Conservation (phyloP, 306 rosid species). For the Prosopis cineraria region DNA sequence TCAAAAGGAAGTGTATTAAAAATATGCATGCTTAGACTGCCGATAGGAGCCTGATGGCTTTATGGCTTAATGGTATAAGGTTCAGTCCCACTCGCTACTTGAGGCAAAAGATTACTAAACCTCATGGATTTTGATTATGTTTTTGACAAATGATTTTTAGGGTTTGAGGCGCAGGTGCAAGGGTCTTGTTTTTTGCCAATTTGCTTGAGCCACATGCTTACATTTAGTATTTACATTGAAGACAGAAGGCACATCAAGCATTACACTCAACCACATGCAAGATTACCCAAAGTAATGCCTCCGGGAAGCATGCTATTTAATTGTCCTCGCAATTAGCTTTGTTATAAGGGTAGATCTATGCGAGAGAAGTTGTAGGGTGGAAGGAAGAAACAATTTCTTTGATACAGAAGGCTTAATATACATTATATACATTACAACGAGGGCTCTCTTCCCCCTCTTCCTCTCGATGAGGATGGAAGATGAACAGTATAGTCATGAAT, state of each 20-base stretch:
- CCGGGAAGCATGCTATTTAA: background rate
- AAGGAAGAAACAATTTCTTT: constrained; percentile 27
- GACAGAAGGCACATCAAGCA: background rate
- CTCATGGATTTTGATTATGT: too few species aligned
- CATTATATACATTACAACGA: constrained; percentile 22
- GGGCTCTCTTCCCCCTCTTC: background rate
- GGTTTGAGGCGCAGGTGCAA: too few species aligned
- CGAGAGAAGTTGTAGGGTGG: background rate
- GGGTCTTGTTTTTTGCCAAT: background rate
- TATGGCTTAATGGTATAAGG: too few species aligned
- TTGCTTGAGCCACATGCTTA: background rate
- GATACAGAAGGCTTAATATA: constrained; percentile 27
- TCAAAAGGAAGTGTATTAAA: too few species aligned
- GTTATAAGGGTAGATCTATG: constrained; percentile 6
- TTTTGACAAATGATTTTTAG: too few species aligned
- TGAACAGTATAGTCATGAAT: constrained; percentile 16
- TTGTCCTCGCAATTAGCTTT: background rate
- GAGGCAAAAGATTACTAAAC: too few species aligned
- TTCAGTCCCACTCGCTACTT: too few species aligned
- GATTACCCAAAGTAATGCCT: background rate
- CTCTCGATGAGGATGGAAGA: background rate
- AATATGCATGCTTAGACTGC: too few species aligned
- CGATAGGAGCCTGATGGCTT: too few species aligned
- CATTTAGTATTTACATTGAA: background rate
- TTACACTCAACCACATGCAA: background rate